Base-by-base conservation (phyloP, 75 land plant genomes). In the Pseudotsuga menziesii region DNA sequence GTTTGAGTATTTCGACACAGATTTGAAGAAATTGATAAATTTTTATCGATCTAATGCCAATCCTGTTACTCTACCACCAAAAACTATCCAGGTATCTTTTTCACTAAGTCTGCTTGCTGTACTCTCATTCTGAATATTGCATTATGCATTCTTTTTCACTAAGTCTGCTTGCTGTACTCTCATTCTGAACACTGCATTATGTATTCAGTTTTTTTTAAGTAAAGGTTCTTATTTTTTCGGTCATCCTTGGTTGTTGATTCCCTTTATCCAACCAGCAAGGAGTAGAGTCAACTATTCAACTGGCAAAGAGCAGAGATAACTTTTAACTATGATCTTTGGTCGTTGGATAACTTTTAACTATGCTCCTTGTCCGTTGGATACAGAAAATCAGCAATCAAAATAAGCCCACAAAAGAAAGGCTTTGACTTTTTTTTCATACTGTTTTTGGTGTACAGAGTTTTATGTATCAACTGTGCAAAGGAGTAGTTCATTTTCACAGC, bases 1-100 rank as follows among this genome's bases (percentile, higher is more conserved):
- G 4, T 96, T 96, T 70, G 99, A 96, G 83, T 96, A 88, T 76
- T 83, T 96, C 59, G 99, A 96, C 72, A 91, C 91, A n/a, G 99
- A 96, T 80, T 89, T 96, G 22, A 96, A 96, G 93, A 96, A 94
- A 76, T 96, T 77, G 77, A 94, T 96, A 25, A 87, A 91, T 35
- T 58, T 72, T 44, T 72, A 82, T 72, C 84, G 89, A 19, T 83
- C 82, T 62, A 85, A 85, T 4, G 84, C 83, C 35, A 85, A 91
- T 39, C 75, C 74, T 20, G 57, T 83, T 66, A 82, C 85, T 3
- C 77, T 88, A 52, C 81, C 83, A 20, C 83, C 84, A 11, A 77
- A 73, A 9, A 63, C 84, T 36, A 81, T 94, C 59, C 83, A 90
- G 86, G 92, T 88, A 59, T 39, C 56, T 61, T 27, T 54, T 1